phyloP scores from a whole-genome alignment of 257 asterid species.

The Thymus quinquecostatus region DNA sequence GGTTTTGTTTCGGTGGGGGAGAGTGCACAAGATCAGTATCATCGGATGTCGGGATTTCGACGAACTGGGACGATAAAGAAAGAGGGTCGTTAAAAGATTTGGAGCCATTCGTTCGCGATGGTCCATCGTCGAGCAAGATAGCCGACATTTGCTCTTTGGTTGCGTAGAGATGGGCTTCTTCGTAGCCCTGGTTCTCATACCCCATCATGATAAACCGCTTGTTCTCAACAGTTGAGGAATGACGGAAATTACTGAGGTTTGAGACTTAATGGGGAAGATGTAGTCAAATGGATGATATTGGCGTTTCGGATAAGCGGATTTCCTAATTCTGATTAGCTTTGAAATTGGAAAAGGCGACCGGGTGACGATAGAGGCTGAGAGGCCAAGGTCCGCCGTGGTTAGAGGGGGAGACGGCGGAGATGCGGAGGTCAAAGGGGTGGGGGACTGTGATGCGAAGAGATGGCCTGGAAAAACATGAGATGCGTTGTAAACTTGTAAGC shows the following conservation, averaged over 20 bases:
- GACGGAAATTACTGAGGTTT: constrained; percentile 12
- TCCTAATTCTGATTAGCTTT: not conserved
- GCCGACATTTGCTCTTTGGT: constrained; percentile 68
- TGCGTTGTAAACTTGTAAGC: not conserved
- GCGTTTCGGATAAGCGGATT: constrained; percentile 18
- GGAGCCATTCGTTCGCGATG: constrained; percentile 46
- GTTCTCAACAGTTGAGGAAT: constrained; percentile 5
- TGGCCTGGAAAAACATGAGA: constrained; percentile 30
- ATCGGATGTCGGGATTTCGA: constrained; percentile 58
- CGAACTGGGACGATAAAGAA: constrained; percentile 54
- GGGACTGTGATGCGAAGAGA: constrained; percentile 31
- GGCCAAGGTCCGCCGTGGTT: constrained; percentile 6
- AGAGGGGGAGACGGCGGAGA: constrained; percentile 2
- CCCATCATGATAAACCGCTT: constrained; percentile 62
- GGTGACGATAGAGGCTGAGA: not conserved
- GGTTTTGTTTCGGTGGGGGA: constrained; percentile 45
- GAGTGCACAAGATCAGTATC: constrained; percentile 41
- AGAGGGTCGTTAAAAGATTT: constrained; percentile 55
- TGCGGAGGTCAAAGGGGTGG: constrained; percentile 29
- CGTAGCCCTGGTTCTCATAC: constrained; percentile 59
- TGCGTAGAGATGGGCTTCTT: constrained; percentile 54
- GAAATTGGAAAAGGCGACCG: constrained; percentile 8
- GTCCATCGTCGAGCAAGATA: constrained; percentile 53
- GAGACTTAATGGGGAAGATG: constrained; percentile 7
- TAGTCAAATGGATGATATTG: constrained; percentile 9